Base-by-base conservation (phyloP, 176 grass and related monocot species). In the Bolboschoenus planiculmis region DNA sequence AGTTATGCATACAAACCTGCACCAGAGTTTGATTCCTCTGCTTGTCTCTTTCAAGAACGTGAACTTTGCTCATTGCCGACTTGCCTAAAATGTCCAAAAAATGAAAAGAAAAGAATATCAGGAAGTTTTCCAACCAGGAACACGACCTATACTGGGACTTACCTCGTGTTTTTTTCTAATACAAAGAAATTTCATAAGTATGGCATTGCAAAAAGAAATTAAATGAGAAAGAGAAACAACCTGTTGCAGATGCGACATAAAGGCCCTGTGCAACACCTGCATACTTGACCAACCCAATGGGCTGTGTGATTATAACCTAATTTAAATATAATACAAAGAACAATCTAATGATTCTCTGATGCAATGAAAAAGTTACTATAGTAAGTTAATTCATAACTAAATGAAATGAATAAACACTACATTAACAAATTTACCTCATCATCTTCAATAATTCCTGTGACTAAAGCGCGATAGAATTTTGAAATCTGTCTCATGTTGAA, bases 401-500 rank as follows among this genome's bases (percentile, higher is more conserved):
- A 57, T 15, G 27, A 56, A 80, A 55, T 37, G 6, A 85, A 58
- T 83, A 35, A 44, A 46, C 11, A 7, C 3, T 56, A 10, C n/a
- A n/a, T 58, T 40, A 74, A 72, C 14, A 56, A 59, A 50, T 23
- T 85, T 46, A 97, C 92, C 95, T 94, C 92, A 73, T 97, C 85
- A 78, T 92, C 78, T 87, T 90, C 78, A 88, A 90, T 66, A 51
- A 97, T 83, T 8, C 95, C 88, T 35, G 62, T 92, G 46, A 89
- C 92, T 84, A 94, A 85, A 86, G 88, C 87, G 86, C 88, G 90
- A 84, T 97, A 97, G 59, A 87, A 94, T 87, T 97, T 97, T 91
- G 88, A 97, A 89, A 97, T 91, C 84, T 84, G 89, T 0, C 90
- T 87, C 30, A 50, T 59, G 81, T 90, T 88, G 20, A 83, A 35